phyloP scores from a whole-genome alignment of 208 protist species.

The Borovskyia barvae region DNA sequence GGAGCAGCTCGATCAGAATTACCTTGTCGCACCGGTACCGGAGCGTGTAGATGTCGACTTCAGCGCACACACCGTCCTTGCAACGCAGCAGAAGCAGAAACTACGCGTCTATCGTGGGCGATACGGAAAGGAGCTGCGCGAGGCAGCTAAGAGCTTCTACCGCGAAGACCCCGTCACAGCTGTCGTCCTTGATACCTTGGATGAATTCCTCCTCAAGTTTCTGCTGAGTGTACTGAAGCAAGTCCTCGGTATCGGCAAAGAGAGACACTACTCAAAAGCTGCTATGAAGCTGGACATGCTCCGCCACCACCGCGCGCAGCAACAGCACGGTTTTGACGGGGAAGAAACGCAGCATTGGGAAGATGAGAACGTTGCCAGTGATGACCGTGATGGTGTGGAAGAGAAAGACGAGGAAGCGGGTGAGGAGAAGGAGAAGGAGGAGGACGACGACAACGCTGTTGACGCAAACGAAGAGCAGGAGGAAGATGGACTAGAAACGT shows the following conservation, averaged over 20 bases:
- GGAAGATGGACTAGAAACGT: conserved; percentile 67
- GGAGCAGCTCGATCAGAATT: conserved; percentile 71
- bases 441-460: conserved; percentile 12
- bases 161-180: conserved; percentile 80
- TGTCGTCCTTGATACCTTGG: conserved; percentile 86
- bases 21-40: conserved; percentile 64
- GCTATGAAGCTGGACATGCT: conserved; percentile 74
- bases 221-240: conserved; percentile 83
- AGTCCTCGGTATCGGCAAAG: conserved; percentile 85
- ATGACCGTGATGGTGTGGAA: conserved; percentile 1
- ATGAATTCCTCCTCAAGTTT: conserved; percentile 88
- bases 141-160: conserved; percentile 85
- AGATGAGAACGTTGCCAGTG: conserved; percentile 12
- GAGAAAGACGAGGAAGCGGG: conserved; percentile 27
- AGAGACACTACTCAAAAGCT: conserved; percentile 58
- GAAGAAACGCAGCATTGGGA: background rate
- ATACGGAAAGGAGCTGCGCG: conserved; percentile 71
- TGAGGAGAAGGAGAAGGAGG: conserved; percentile 6
- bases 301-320: conserved; percentile 37
- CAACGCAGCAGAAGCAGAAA: conserved; percentile 90
- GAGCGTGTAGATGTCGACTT: conserved; percentile 88
- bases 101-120: conserved; percentile 81
- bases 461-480: conserved; percentile 9
- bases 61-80: conserved; percentile 80
- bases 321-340: background rate